Evolutionary conservation across 2,329 filamentous ascomycete species (phyloP).

Genomic region (Metarhizium robertsii): DNA sequence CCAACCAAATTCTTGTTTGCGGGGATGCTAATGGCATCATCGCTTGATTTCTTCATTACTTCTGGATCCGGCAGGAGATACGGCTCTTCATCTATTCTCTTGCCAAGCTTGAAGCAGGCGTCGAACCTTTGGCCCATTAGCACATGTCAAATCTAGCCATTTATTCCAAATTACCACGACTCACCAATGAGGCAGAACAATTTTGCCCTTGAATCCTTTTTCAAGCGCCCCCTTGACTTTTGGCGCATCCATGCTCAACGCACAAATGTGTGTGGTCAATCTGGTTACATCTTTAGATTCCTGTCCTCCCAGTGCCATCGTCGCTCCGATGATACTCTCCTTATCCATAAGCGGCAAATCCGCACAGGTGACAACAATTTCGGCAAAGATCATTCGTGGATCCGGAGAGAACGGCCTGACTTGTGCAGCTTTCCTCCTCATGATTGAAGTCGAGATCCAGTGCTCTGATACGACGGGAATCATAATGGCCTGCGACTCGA

Average conservation of each 20-base stretch:
- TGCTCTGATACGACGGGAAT: slow-evolving; percentile 73
- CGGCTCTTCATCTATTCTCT: slow-evolving; percentile 78
- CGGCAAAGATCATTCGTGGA: slow-evolving; percentile 79
- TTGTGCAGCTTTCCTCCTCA: slow-evolving; percentile 61
- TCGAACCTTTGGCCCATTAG: slow-evolving; percentile 60
- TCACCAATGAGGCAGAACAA: slow-evolving; percentile 89
- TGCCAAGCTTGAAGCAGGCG: slow-evolving; percentile 87
- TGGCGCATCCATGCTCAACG: slow-evolving; percentile 63
- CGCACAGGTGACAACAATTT: slow-evolving; percentile 72
- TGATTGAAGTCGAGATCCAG: slow-evolving; percentile 69
- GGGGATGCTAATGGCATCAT: slow-evolving; percentile 47
- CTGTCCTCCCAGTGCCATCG: slow-evolving; percentile 79
- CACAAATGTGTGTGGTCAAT: slow-evolving; percentile 80
- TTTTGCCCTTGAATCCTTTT: slow-evolving; percentile 64
- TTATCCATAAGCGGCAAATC: slow-evolving; percentile 80
- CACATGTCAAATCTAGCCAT: background rate
- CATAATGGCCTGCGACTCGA: slow-evolving; percentile 63
- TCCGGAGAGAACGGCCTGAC: slow-evolving; percentile 84
- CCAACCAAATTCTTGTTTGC: slow-evolving; percentile 55
- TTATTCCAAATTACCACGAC: slow-evolving; percentile 9
- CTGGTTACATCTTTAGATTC: slow-evolving; percentile 64
- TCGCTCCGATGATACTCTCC: slow-evolving; percentile 84
- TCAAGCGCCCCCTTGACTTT: slow-evolving; percentile 55
- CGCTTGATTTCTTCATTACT: slow-evolving; percentile 53
- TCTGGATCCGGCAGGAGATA: slow-evolving; percentile 83